These are phyloP conservation scores for Alectoria sarmentosa DNA, from an alignment of 495 filamentous ascomycete species.

Conservation along the genomic window DNA sequence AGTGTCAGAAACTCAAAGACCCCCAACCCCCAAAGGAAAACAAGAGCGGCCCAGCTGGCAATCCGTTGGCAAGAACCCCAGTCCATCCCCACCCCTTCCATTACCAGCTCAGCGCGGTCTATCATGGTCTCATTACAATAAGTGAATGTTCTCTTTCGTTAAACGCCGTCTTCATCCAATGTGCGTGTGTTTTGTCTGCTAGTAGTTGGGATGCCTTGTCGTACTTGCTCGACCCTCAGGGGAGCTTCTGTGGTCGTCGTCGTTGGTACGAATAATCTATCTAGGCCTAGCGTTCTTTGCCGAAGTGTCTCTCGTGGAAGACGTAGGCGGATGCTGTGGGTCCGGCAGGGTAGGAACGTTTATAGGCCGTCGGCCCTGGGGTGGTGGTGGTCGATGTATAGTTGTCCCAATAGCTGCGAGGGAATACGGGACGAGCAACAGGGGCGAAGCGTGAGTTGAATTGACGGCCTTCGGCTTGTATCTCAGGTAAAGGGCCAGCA, in stretches of 20 bases:
- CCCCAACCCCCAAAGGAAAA: conserved; percentile 6
- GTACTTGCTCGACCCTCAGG: not conserved
- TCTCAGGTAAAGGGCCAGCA: conserved; percentile 16
- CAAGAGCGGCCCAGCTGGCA: not conserved
- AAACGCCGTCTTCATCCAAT: not conserved
- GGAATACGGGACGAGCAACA: conserved; percentile 20
- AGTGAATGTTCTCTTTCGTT: not conserved
- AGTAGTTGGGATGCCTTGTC: not conserved
- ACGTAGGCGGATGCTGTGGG: conserved; percentile 9
- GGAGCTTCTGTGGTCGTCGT: conserved; percentile 1
- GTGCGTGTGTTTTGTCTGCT: not conserved
- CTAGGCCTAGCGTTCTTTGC: not conserved
- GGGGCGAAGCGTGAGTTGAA: conserved; percentile 22
- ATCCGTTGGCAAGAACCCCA: not conserved
- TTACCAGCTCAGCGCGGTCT: not conserved
- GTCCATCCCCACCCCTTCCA: not conserved
- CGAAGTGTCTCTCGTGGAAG: not conserved
- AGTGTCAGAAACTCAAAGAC: conserved; percentile 3
- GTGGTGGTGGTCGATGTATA: conserved; percentile 6
- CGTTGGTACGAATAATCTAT: not conserved
- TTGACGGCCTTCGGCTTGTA: conserved; percentile 20
- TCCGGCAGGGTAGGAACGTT: conserved; percentile 2
- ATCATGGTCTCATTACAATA: conserved; percentile 5
- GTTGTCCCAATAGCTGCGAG: conserved; percentile 19
- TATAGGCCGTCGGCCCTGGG: not conserved